Conservation (phyloP, 2,329 filamentous ascomycete species). For the Teratosphaeria nubilosa region DNA sequence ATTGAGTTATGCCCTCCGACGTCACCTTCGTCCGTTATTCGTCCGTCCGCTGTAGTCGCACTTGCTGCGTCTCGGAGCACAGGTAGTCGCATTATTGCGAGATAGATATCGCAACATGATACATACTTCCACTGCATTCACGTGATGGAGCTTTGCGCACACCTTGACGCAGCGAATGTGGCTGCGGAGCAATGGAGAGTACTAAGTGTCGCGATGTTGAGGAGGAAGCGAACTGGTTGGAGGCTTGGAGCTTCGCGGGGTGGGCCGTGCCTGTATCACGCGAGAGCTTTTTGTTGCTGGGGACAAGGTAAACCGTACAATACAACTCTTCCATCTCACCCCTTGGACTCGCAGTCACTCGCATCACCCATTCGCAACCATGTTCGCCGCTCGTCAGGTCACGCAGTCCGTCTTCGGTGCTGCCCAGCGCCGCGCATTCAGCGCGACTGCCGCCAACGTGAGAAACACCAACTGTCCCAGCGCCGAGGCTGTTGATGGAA, state of each 20-base stretch:
- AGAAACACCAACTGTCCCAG: slow-evolving; percentile 8
- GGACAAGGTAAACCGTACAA: not conserved
- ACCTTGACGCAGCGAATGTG: not conserved
- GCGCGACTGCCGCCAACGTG: slow-evolving; percentile 43
- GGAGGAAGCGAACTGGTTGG: too few relatives aligned
- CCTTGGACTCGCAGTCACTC: not conserved
- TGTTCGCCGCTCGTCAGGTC: slow-evolving; percentile 57
- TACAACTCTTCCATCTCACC: not conserved
- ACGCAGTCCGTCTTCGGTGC: slow-evolving; percentile 34
- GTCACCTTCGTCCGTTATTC: not conserved
- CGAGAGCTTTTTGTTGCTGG: not conserved
- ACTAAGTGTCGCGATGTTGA: too few relatives aligned
- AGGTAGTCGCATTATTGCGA: not conserved
- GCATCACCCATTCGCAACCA: slow-evolving; percentile 34
- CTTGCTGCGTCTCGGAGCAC: not conserved
- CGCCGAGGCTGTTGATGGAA: not conserved
- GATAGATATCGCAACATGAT: too few relatives aligned
- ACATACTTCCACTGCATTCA: too few relatives aligned
- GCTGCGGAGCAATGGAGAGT: not conserved
- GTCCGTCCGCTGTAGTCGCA: not conserved
- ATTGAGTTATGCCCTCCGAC: not conserved
- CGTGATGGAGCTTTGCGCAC: too few relatives aligned
- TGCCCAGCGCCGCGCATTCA: slow-evolving; percentile 44
- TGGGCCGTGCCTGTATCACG: not conserved
- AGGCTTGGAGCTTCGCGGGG: not conserved